Percentiles rank a stretch among this genome's conserved stretches.
Evolutionary conservation across 345 rosid species (phyloP).

Genomic region (Boechera stricta): DNA sequence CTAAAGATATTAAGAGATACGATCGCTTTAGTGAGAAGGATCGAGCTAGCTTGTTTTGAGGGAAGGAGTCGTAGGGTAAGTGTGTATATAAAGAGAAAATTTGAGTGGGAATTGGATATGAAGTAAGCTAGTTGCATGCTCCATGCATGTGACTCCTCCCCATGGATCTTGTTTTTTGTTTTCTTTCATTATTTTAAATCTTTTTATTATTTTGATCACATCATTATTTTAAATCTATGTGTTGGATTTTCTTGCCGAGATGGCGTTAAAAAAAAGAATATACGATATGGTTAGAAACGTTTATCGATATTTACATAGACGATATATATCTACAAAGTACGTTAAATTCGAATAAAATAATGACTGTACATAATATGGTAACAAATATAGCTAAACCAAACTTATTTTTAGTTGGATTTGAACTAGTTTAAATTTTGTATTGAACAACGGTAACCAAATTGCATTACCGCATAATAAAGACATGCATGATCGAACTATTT

Average conservation of each 20-base stretch:
- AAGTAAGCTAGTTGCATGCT: slow-evolving; percentile 44
- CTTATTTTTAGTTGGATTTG: not conserved
- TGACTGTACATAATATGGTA: not conserved
- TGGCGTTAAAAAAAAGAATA: slow-evolving; percentile 21
- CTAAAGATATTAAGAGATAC: slow-evolving; percentile 16
- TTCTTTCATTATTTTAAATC: slow-evolving; percentile 32
- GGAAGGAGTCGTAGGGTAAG: slow-evolving; percentile 26
- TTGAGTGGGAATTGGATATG: slow-evolving; percentile 44
- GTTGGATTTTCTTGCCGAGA: slow-evolving; percentile 9
- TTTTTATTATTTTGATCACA: too few species aligned
- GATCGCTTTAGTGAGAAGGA: slow-evolving; percentile 33
- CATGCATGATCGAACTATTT: not conserved
- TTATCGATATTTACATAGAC: slow-evolving; percentile 10
- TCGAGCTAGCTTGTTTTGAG: slow-evolving; percentile 30
- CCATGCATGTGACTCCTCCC: slow-evolving; percentile 45
- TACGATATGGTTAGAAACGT: not conserved
- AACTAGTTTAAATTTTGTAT: not conserved
- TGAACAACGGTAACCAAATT: not conserved
- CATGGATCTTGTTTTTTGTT: slow-evolving; percentile 45
- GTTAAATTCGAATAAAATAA: not conserved
- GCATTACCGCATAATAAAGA: not conserved
- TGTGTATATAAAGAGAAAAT: slow-evolving; percentile 23
- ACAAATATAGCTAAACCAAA: not conserved
- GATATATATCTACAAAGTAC: slow-evolving; percentile 2
- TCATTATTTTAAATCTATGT: slow-evolving; percentile 28